Base-by-base conservation (phyloP, 179 eudicot species). In the Beta lomatogona region DNA sequence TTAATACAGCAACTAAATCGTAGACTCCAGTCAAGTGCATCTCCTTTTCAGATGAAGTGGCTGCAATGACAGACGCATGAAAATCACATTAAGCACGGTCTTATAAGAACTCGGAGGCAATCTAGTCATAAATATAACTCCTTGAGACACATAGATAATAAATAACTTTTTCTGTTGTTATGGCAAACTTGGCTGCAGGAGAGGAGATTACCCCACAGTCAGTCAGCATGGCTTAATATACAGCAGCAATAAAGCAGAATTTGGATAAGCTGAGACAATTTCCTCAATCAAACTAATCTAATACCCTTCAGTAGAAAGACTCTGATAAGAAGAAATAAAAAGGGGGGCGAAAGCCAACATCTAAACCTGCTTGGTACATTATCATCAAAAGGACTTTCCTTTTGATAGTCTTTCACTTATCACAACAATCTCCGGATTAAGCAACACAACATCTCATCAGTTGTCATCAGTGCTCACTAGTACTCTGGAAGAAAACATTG, bases 1-100 rank as follows among this genome's bases (percentile, higher is more conserved):
- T 94, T 83, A 96, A 86, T 71, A 96, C 97, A 65, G 98, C 90
- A 50, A 93, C 97, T 84, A 96, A 88, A 85, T 96, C 98, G 78
- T 96, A 96, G 71, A 96, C 83, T 73, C 99, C 98, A 54, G 99
- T 94, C 81, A 91, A 84, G 5, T 88, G 93, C 89, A 84, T 82
- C 81, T 88, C 89, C 81, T 91, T 90, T 79, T 86, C 90, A 46
- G 91, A 81, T 57, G 81, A 77, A 76, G 19, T 74, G 61, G 84
- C 94, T 90, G 84, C 60, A 44, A 79, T 36, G 11, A n/a, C 70
- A 77, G 66, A 66, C 9, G 46, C 65, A 76, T 41, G 52, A 45
- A 83, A 4, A 74, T 45, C 8, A 83, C 25, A 14, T 63, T 55
- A 68, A 78, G 67, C 73, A 71, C 22, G 5, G 13, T 19, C 65